These are phyloP conservation scores for Aspergillus puulaauensis DNA, from an alignment of 2,329 filamentous ascomycete species.

Conservation along the genomic window DNA sequence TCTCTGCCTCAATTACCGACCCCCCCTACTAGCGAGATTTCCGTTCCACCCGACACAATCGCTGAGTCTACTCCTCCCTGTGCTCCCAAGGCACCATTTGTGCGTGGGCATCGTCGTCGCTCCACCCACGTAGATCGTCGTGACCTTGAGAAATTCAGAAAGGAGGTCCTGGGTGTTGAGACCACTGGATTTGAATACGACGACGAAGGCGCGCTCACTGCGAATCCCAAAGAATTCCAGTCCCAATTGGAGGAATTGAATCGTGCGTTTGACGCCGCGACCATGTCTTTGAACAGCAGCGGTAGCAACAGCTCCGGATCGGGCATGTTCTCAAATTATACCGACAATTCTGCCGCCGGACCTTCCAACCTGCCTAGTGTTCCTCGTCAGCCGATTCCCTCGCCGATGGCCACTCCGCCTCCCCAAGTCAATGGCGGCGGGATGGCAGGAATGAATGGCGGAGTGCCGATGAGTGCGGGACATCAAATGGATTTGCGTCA, in stretches of 20 bases:
- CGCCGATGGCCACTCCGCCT: constrained; percentile 31
- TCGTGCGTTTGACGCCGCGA: constrained; percentile 33
- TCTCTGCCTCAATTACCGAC: constrained; percentile 1
- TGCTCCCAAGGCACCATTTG: constrained; percentile 34
- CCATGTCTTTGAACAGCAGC: constrained; percentile 37
- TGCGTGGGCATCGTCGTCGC: constrained; percentile 42
- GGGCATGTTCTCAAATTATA: constrained; percentile 33
- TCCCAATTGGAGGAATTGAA: constrained; percentile 36
- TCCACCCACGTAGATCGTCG: constrained; percentile 41
- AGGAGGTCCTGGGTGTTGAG: constrained; percentile 35
- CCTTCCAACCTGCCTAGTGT: constrained; percentile 33
- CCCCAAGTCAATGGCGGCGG: constrained; percentile 36
- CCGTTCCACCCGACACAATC: constrained; percentile 29
- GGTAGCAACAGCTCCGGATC: constrained; percentile 26
- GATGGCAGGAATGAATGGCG: constrained; percentile 38
- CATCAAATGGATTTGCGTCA: constrained; percentile 54
- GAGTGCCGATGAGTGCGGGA: constrained; percentile 47
- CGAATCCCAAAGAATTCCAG: constrained; percentile 24
- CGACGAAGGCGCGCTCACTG: constrained; percentile 26
- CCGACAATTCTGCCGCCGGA: constrained; percentile 29
- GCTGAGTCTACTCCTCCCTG: constrained; percentile 28
- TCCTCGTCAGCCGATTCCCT: constrained; percentile 35
- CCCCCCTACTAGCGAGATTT: constrained; percentile 3
- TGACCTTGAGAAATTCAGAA: constrained; percentile 40
- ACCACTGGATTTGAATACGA: constrained; percentile 29